A percentile compares a stretch with the other conserved stretches of the same genome.
phyloP scores from a whole-genome alignment of 1,284 basidiomycete species.

The Porogramme epimiltina region DNA sequence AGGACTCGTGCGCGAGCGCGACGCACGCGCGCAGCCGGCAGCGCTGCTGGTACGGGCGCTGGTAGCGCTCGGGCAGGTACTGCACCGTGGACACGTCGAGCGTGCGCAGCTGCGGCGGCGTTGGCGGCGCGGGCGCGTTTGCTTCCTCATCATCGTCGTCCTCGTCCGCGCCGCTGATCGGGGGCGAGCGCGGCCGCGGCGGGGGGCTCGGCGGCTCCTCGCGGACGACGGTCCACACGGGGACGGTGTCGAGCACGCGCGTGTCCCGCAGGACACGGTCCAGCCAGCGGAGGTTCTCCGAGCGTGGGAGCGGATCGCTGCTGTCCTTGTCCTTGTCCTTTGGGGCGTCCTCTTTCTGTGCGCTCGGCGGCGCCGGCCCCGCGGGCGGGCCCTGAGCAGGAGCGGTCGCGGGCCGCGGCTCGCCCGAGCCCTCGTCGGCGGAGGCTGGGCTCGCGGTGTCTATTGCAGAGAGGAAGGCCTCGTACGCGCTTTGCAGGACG shows the following conservation, averaged over 20 bases:
- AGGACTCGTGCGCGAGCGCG: slow-evolving; percentile 39
- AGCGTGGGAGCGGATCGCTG: slow-evolving; percentile 6
- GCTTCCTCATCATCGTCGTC: neutral
- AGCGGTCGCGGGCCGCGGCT: neutral
- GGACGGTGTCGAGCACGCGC: slow-evolving; percentile 9
- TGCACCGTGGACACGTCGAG: slow-evolving; percentile 4
- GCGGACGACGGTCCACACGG: neutral
- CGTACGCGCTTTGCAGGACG: slow-evolving; percentile 38
- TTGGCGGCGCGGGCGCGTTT: too few relatives aligned
- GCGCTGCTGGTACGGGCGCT: slow-evolving; percentile 19
- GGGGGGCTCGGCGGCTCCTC: neutral
- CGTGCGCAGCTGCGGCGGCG: too few relatives aligned
- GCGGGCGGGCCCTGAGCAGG: neutral
- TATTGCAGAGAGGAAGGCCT: slow-evolving; percentile 44
- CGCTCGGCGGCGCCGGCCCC: neutral
- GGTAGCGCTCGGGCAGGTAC: slow-evolving; percentile 1
- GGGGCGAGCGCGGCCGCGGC: too few relatives aligned
- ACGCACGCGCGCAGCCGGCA: slow-evolving; percentile 43
- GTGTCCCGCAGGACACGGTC: slow-evolving; percentile 20
- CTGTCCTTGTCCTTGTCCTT: neutral
- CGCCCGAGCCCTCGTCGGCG: neutral
- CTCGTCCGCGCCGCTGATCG: neutral
- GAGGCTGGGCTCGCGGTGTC: slow-evolving; percentile 38
- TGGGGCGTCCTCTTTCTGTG: neutral
- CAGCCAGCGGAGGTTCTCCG: slow-evolving; percentile 25